Conservation (phyloP, 1,284 basidiomycete genomes). For the Sporisorium graminicola region DNA sequence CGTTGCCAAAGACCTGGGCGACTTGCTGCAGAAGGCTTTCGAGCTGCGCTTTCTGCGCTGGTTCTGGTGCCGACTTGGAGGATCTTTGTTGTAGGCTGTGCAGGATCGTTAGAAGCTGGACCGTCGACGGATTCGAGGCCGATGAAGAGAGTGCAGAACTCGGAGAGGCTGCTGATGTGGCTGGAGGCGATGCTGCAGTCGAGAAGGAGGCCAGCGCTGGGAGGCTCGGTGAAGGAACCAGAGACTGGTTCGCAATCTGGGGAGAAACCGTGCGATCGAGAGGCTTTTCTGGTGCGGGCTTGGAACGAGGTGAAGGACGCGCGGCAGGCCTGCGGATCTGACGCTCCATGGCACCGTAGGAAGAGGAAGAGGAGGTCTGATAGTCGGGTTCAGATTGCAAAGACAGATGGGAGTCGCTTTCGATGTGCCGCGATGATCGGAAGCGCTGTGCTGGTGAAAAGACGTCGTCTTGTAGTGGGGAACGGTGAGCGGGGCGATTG, state of each 20-base stretch:
- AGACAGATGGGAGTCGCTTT: slow-evolving; percentile 23
- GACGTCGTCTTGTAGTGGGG: slow-evolving; percentile 3
- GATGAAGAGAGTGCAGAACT: slow-evolving; percentile 21
- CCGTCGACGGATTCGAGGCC: slow-evolving; percentile 35
- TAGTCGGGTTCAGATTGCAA: slow-evolving; percentile 50
- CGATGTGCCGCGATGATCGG: slow-evolving; percentile 23
- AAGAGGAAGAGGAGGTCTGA: slow-evolving; percentile 31
- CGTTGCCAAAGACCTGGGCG: slow-evolving; percentile 34
- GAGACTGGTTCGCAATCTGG: slow-evolving; percentile 14
- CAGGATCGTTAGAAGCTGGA: slow-evolving; percentile 43
- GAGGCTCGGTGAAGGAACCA: slow-evolving; percentile 20
- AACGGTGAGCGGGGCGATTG: slow-evolving; percentile 13
- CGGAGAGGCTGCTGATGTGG: slow-evolving; percentile 15
- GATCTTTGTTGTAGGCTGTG: slow-evolving; percentile 49
- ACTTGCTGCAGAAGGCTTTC: slow-evolving; percentile 45
- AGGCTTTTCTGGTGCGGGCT: slow-evolving; percentile 11
- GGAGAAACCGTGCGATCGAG: slow-evolving; percentile 31
- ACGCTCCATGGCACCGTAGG: slow-evolving; percentile 20
- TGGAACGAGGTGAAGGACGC: slow-evolving; percentile 14
- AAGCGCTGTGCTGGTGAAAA: slow-evolving; percentile 24
- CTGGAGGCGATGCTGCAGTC: slow-evolving; percentile 17
- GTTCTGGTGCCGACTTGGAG: slow-evolving; percentile 45
- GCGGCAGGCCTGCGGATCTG: slow-evolving; percentile 31
- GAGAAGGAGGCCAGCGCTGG: slow-evolving; percentile 18
- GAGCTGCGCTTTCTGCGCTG: slow-evolving; percentile 48